Evolutionary conservation across 2,329 filamentous ascomycete genomes (phyloP).

Genomic region (Cladophialophora carrionii): DNA sequence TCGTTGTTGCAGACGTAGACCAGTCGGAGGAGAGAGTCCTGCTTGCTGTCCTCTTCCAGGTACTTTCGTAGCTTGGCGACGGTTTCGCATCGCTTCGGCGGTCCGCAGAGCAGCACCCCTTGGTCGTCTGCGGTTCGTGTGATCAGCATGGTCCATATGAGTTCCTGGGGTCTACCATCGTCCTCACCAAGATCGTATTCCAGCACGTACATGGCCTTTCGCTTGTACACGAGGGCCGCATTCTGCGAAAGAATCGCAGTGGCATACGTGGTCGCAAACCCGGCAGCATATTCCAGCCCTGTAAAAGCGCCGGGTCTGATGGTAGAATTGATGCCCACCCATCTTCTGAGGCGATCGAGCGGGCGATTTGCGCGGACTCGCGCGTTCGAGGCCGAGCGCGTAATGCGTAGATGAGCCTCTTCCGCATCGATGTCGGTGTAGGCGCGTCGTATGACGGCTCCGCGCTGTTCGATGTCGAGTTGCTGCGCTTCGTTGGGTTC

Average conservation of each 20-base stretch:
- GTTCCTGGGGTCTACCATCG: background rate
- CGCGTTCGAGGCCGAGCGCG: constrained; percentile 11
- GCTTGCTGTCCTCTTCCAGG: constrained; percentile 10
- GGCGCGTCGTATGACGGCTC: constrained; percentile 1
- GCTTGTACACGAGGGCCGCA: constrained; percentile 8
- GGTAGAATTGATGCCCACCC: constrained; percentile 1
- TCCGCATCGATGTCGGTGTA: constrained; percentile 19
- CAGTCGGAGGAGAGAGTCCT: constrained; percentile 8
- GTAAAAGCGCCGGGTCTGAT: constrained; percentile 13
- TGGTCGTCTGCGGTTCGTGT: constrained; percentile 2
- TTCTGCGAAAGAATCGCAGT: constrained; percentile 17
- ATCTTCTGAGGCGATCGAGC: constrained; percentile 9
- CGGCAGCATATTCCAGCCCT: constrained; percentile 13
- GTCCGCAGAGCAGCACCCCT: constrained; percentile 10
- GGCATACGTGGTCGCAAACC: constrained; percentile 16
- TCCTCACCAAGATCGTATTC: constrained; percentile 20
- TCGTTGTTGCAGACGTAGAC: constrained; percentile 26
- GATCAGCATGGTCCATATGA: background rate
- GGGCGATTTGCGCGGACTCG: constrained; percentile 2
- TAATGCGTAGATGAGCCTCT: constrained; percentile 14
- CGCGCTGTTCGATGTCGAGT: constrained; percentile 13
- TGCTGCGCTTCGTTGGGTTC: constrained; percentile 18
- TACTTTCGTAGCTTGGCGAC: constrained; percentile 13
- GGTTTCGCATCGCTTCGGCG: constrained; percentile 14
- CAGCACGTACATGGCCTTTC: constrained; percentile 16